Evolutionary conservation across 2,329 filamentous ascomycete genomes (phyloP).

Genomic region (Epichloe gansuensis): DNA sequence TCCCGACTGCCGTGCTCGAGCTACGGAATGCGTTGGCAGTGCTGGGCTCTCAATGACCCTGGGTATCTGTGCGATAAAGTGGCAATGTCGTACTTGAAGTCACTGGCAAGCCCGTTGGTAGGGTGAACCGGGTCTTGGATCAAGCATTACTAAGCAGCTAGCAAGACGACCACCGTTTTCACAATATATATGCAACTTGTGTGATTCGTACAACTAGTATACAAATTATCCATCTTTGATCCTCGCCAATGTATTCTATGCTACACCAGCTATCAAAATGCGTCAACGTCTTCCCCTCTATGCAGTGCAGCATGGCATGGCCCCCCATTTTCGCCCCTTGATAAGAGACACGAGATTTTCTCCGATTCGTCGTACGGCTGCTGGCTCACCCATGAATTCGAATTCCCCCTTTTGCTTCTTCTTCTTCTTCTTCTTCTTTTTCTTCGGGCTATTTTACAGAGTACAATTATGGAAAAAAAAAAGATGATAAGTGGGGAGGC

Average conservation of each 20-base stretch:
- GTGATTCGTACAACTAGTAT: constrained; percentile 6
- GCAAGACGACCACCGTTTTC: neutral
- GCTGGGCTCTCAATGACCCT: constrained; percentile 43
- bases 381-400: neutral
- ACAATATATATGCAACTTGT: neutral
- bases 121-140: no score
- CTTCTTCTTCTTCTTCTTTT: neutral
- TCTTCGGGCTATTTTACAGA: neutral
- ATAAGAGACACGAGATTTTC: neutral
- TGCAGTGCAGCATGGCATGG: neutral
- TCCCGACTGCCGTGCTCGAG: constrained; percentile 78
- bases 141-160: no score
- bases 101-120: no score
- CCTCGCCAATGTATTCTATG: neutral
- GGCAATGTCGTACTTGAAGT: no score
- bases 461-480: neutral
- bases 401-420: neutral
- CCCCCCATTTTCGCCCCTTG: neutral
- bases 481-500: neutral
- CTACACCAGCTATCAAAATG: constrained; percentile 1
- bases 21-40: constrained; percentile 59
- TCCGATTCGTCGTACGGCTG: neutral
- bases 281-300: neutral
- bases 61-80: no score
- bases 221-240: constrained; percentile 1